A percentile compares a stretch with the other conserved stretches of the same genome.
phyloP scores from a whole-genome alignment of 495 filamentous ascomycete genomes.

The Penicillium silybi region DNA sequence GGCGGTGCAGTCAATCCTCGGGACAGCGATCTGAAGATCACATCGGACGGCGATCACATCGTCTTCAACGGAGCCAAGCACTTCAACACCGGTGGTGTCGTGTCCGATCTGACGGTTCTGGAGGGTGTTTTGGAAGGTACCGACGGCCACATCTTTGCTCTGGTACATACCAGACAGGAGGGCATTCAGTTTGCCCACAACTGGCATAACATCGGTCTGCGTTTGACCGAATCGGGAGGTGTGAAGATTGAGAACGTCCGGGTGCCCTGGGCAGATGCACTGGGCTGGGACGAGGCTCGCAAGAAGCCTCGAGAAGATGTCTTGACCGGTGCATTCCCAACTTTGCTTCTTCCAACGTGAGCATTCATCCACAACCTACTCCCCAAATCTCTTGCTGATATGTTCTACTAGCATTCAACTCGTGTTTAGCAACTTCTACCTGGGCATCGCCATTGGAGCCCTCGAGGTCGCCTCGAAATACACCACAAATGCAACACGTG shows the following conservation, averaged over 20 bases:
- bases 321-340: constrained; percentile 46
- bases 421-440: constrained; percentile 60
- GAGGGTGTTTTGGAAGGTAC: constrained; percentile 55
- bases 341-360: constrained; percentile 54
- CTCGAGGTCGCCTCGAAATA: constrained; percentile 48
- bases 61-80: constrained; percentile 56
- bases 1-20: constrained; percentile 62
- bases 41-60: constrained; percentile 44
- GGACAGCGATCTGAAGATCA: constrained; percentile 54
- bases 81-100: constrained; percentile 60
- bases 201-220: constrained; percentile 59
- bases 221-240: constrained; percentile 56
- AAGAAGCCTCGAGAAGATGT: constrained; percentile 43
- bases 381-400: not conserved
- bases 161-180: constrained; percentile 48
- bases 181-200: constrained; percentile 56
- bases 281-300: constrained; percentile 49
- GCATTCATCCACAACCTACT: constrained; percentile 2
- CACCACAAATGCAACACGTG: constrained; percentile 46
- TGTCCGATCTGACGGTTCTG: constrained; percentile 59
- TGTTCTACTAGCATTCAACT: constrained; percentile 45
- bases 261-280: constrained; percentile 52
- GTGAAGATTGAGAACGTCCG: constrained; percentile 54
- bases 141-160: constrained; percentile 55
- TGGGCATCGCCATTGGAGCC: constrained; percentile 54